phyloP scores from a whole-genome alignment of 1,284 basidiomycete species.

The Coniferiporia weirii region DNA sequence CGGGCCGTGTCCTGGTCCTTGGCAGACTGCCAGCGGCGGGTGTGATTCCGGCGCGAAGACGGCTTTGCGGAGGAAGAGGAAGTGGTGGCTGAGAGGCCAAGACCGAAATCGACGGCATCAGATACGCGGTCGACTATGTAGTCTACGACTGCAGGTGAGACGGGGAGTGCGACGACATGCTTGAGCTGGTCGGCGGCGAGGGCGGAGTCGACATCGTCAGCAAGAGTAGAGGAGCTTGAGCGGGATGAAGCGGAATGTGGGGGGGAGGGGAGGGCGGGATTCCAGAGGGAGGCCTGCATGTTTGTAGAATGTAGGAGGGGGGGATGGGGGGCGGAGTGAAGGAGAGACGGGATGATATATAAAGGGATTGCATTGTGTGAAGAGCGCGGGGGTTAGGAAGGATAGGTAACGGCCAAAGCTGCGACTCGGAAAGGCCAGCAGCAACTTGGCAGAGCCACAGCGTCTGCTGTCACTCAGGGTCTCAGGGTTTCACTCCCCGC shows the following conservation, averaged over 20 bases:
- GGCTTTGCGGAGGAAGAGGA: conserved; percentile 39
- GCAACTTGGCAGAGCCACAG: no score
- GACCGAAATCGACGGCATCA: conserved; percentile 68
- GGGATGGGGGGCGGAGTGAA: not conserved
- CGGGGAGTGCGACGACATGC: conserved; percentile 56
- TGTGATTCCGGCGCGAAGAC: conserved; percentile 38
- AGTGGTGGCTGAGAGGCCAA: conserved; percentile 54
- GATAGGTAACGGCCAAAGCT: no score
- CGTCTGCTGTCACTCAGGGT: no score
- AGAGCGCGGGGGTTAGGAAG: no score
- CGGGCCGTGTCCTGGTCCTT: conserved; percentile 18
- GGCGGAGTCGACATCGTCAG: not conserved
- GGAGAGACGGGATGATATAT: no score
- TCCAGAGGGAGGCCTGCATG: not conserved
- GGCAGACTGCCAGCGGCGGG: conserved; percentile 29
- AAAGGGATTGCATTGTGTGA: no score
- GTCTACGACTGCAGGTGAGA: conserved; percentile 55
- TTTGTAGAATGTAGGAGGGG: not conserved
- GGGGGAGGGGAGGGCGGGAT: not conserved
- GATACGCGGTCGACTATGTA: conserved; percentile 60
- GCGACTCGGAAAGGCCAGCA: no score
- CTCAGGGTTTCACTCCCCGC: no score
- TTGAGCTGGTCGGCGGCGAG: conserved; percentile 31
- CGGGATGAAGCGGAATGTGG: not conserved
- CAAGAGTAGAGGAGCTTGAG: not conserved